phyloP scores from a whole-genome alignment of 2,329 filamentous ascomycete species.

The Kalmusia sp. region DNA sequence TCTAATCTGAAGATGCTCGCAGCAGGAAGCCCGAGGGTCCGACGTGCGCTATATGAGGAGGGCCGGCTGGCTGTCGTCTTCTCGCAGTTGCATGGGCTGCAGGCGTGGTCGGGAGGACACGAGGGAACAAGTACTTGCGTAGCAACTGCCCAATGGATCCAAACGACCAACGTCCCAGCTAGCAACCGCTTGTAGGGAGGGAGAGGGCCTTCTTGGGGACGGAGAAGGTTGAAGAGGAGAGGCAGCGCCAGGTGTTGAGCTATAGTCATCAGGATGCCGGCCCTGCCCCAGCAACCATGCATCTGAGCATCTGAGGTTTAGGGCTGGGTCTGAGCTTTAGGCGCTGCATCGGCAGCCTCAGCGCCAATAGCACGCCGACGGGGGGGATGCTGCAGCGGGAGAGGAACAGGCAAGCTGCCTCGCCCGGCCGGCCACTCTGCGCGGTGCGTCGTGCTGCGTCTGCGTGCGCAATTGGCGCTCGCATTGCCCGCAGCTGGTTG shows the following conservation, averaged over 20 bases:
- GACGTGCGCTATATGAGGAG: slow-evolving; percentile 20
- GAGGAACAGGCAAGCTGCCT: slow-evolving; percentile 30
- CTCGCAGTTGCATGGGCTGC: slow-evolving; percentile 31
- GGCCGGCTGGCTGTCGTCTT: slow-evolving; percentile 28
- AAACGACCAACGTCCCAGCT: slow-evolving; percentile 35
- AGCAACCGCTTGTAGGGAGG: slow-evolving; percentile 29
- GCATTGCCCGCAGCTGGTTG: background rate
- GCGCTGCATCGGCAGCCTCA: slow-evolving; percentile 35
- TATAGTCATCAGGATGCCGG: slow-evolving; percentile 45
- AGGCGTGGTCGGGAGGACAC: slow-evolving; percentile 26
- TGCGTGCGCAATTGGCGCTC: slow-evolving; percentile 9
- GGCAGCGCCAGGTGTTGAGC: slow-evolving; percentile 37
- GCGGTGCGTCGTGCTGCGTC: slow-evolving; percentile 29
- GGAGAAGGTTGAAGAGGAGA: slow-evolving; percentile 47
- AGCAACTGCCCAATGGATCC: slow-evolving; percentile 35
- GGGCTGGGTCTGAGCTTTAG: slow-evolving; percentile 37
- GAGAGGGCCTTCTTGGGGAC: slow-evolving; percentile 46
- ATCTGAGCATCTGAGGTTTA: slow-evolving; percentile 30
- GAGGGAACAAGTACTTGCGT: slow-evolving; percentile 21
- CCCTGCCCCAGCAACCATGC: slow-evolving; percentile 23
- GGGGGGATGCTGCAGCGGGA: slow-evolving; percentile 25
- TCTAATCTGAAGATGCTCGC: slow-evolving; percentile 49
- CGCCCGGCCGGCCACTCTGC: slow-evolving; percentile 2
- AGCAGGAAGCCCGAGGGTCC: slow-evolving; percentile 27
- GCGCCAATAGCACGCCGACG: slow-evolving; percentile 30